These are phyloP conservation scores for Tothia fuscella DNA, from an alignment of 2,329 filamentous ascomycete genomes.

Conservation along the genomic window DNA sequence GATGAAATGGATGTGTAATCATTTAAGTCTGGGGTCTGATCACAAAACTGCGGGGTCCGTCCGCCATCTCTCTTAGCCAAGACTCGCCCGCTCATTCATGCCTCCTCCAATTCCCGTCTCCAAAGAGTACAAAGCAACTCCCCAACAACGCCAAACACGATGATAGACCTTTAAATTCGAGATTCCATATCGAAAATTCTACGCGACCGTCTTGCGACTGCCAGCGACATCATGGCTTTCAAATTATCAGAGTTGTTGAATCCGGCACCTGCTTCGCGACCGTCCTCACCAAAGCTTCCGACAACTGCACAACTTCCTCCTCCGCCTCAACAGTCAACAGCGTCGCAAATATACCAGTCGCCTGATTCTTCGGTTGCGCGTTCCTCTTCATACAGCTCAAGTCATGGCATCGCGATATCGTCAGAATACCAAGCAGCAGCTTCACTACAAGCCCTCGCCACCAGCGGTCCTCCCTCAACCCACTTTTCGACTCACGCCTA, in stretches of 20 bases:
- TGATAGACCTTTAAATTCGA: too few species aligned
- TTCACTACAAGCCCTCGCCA: conserved; percentile 17
- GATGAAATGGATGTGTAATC: too few species aligned
- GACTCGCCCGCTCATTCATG: too few species aligned
- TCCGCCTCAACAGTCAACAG: conserved; percentile 4
- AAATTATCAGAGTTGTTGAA: conserved; percentile 26
- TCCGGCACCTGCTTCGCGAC: conserved; percentile 17
- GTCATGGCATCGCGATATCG: conserved; percentile 14
- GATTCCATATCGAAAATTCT: too few species aligned
- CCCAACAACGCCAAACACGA: too few species aligned
- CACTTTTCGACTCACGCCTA: conserved; percentile 8
- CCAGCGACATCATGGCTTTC: conserved; percentile 15
- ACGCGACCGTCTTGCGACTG: too few species aligned
- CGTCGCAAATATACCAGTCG: conserved; percentile 4
- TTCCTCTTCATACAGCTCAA: not conserved
- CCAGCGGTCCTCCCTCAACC: conserved; percentile 16
- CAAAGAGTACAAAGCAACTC: too few species aligned
- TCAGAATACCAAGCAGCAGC: conserved; percentile 6
- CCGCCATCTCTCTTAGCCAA: too few species aligned
- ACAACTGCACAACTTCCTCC: conserved; percentile 3
- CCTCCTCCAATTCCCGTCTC: too few species aligned
- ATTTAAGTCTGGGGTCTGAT: too few species aligned
- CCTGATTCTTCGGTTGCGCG: not conserved
- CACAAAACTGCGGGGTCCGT: too few species aligned
- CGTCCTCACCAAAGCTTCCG: conserved; percentile 2